Evolutionary conservation across 139 green algal species (phyloP), one percentile per base, ranked within the genome.

Genomic region (Astrephomene gubernaculifera): DNA sequence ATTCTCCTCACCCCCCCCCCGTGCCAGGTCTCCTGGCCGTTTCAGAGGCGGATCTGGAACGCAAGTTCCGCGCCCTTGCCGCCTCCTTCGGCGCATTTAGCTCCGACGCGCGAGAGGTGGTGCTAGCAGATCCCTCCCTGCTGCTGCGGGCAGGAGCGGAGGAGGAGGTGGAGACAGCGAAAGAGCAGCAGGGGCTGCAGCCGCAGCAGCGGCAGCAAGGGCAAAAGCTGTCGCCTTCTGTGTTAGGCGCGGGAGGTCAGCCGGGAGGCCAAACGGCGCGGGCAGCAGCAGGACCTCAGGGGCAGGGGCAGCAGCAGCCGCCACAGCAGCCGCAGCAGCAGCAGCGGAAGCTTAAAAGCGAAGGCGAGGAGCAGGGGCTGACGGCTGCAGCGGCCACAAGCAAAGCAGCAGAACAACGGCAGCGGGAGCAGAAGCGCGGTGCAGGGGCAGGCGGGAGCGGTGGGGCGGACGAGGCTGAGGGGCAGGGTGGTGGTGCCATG

Each of bases 21-120:
- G 41, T 29, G 45, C 5, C 45, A 86, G 79, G 67, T 21, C 69
- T 87, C 52, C 81, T 87, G 39, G 41, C 61, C 38, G 65, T 72
- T 2, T 67, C 81, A 10, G 53, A 39, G 6, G 52, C 35, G 10
- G 52, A 27, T 0, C 70, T 87, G 68, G 69, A 80, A 38, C 10
- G 5, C 31, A 67, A 61, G n/a, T 87, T 81, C 69, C 36, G 53
- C 21, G 53, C 81, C 1, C 69, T 87, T 38, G 70, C 53, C 4
- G 81, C 69, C 53, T 71, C 69, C 3, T 87, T 87, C 35, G 79
- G 79, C 4, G 65, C 81, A 43, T 87, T 87, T 53, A 38, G 27
- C 65, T 6, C 35, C n/a, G 81, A 87, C 81, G 81, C 81, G 31
- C 71, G 81, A 38, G 81, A 72, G n/a, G 69, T 87, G 29, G 81